These are phyloP conservation scores for Aspergillus jensenii DNA, from an alignment of 2,329 filamentous ascomycete genomes.

Conservation along the genomic window DNA sequence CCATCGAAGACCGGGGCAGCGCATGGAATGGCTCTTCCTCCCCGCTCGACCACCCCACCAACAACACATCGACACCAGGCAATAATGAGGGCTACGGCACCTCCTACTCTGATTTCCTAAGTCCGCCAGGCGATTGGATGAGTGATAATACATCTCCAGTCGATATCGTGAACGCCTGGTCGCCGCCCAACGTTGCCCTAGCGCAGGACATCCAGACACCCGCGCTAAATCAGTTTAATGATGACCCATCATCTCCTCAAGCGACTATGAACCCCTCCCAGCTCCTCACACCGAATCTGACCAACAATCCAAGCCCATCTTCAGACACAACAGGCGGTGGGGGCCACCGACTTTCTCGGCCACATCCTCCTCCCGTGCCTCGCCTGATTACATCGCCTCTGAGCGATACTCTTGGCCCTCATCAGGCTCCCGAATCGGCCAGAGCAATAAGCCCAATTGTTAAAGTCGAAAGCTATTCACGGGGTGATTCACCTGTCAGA, in stretches of 20 bases:
- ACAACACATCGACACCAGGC: constrained; percentile 10
- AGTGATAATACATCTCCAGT: constrained; percentile 29
- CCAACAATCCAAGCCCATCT: constrained; percentile 30
- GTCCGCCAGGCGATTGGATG: constrained; percentile 28
- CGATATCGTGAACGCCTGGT: constrained; percentile 21
- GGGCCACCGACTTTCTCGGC: constrained; percentile 14
- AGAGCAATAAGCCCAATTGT: constrained; percentile 45
- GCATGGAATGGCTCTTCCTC: constrained; percentile 17
- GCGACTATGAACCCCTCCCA: constrained; percentile 25
- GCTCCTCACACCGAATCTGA: constrained; percentile 34
- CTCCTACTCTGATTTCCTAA: constrained; percentile 31
- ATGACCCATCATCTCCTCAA: constrained; percentile 16
- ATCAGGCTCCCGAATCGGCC: constrained; percentile 19
- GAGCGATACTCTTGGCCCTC: constrained; percentile 24
- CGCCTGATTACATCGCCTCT: constrained; percentile 25
- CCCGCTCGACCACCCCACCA: constrained; percentile 8
- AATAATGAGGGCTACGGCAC: constrained; percentile 16
- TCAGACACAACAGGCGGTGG: constrained; percentile 20
- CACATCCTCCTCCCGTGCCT: constrained; percentile 22
- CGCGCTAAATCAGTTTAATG: not conserved
- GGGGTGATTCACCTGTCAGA: constrained; percentile 45
- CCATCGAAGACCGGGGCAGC: constrained; percentile 21
- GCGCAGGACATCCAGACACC: constrained; percentile 3
- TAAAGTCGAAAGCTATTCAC: constrained; percentile 43
- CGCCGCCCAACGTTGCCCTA: constrained; percentile 10